Conservation (phyloP, 352 stramenopile genomes). For the Globisporangium cylindrosporum region DNA sequence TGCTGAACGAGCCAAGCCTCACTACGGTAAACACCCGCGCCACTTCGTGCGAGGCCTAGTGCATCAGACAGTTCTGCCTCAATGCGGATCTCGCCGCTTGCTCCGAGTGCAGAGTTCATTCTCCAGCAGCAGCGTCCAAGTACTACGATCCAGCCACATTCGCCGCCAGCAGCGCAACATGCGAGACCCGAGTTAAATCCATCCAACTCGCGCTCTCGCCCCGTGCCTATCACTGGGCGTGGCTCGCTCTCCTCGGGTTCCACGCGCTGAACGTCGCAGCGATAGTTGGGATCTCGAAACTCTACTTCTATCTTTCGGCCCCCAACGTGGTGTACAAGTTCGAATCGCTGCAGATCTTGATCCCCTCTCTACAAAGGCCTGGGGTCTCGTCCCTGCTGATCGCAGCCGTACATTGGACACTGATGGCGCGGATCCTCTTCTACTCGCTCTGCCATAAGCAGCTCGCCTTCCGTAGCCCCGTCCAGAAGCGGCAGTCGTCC, state of each 20-base stretch:
- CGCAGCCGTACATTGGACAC: not conserved
- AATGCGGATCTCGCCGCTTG: no score
- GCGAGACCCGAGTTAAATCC: not conserved
- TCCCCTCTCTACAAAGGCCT: not conserved
- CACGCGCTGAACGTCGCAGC: not conserved
- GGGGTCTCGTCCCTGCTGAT: not conserved
- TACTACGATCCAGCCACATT: no score
- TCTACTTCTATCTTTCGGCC: slow-evolving; percentile 2
- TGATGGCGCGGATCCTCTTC: not conserved
- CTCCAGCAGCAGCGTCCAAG: no score
- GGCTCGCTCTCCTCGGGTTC: not conserved
- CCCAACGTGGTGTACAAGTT: not conserved
- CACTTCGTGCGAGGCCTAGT: no score
- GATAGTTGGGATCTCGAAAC: not conserved
- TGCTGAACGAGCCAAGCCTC: no score
- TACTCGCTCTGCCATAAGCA: not conserved
- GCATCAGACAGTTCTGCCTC: no score
- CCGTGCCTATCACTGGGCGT: not conserved
- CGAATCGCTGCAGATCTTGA: not conserved
- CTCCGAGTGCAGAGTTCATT: no score
- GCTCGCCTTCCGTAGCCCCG: not conserved
- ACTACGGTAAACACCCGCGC: no score
- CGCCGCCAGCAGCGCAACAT: not conserved
- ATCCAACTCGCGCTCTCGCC: not conserved
- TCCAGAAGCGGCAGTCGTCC: not conserved